Conservation (phyloP, 441 rosid species). For the Rhodomyrtus psidioides region DNA sequence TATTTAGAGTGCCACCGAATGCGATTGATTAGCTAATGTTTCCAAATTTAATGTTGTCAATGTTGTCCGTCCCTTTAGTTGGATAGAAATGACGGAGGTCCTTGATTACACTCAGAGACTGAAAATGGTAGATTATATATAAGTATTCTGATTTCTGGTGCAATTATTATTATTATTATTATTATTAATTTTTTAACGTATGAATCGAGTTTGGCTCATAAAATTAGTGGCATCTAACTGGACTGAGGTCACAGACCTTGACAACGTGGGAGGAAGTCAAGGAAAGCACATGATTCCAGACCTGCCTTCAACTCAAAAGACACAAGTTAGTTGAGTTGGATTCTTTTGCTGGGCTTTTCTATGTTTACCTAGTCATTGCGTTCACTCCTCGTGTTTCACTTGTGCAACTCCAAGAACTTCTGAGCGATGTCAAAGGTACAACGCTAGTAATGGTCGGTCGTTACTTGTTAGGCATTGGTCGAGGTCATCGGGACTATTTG, state of each 20-base stretch:
- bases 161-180: neutral
- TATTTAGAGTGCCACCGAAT: no score
- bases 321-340: neutral
- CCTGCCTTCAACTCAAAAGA: neutral
- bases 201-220: neutral
- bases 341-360: neutral
- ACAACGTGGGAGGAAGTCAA: neutral
- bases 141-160: neutral
- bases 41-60: neutral
- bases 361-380: neutral
- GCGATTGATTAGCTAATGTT: no score
- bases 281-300: neutral
- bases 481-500: neutral
- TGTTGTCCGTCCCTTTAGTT: neutral
- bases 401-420: neutral
- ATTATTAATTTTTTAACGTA: neutral
- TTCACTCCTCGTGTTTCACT: neutral
- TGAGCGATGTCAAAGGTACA: neutral
- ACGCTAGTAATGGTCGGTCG: neutral
- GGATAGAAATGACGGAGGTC: neutral
- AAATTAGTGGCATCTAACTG: no score
- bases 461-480: neutral
- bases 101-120: neutral
- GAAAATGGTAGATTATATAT: neutral
- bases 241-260: neutral